Percentiles rank a stretch among this genome's conserved stretches.
These are phyloP conservation scores for Anthostomella pinea DNA, from an alignment of 2,329 filamentous ascomycete species.

Conservation along the genomic window DNA sequence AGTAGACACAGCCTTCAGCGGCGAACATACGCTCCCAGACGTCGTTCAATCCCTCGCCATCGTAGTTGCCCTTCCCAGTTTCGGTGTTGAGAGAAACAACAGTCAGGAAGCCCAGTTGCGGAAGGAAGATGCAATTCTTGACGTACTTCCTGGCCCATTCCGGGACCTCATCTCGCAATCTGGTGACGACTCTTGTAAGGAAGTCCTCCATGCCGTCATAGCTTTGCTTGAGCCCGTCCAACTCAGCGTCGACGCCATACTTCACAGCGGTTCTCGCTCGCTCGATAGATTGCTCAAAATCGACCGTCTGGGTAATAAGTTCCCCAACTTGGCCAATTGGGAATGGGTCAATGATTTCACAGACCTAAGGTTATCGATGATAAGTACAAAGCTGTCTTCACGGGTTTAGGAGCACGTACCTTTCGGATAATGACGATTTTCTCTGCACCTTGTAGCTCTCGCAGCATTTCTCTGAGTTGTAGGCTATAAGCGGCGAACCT, in stretches of 20 bases:
- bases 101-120: conserved; percentile 87
- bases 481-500: conserved; percentile 71
- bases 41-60: conserved; percentile 56
- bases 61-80: conserved; percentile 59
- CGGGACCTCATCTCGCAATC: conserved; percentile 63
- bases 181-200: conserved; percentile 63
- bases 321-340: conserved; percentile 59
- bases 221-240: conserved; percentile 74
- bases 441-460: conserved; percentile 53
- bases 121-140: conserved; percentile 82
- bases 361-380: conserved; percentile 12
- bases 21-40: conserved; percentile 77
- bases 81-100: conserved; percentile 62
- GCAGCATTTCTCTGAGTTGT: conserved; percentile 63
- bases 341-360: conserved; percentile 58
- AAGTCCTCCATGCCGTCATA: conserved; percentile 77
- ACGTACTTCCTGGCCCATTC: conserved; percentile 52
- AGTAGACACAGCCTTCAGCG: conserved; percentile 71
- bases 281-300: conserved; percentile 73
- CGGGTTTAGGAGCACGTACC: conserved; percentile 40
- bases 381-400: not conserved
- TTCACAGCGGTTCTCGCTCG: conserved; percentile 71
- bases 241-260: conserved; percentile 65
- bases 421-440: conserved; percentile 51
- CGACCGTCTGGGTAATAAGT: conserved; percentile 70